Base-by-base conservation (phyloP, 768 basidiomycete genomes). In the Auriscalpium vulgare region DNA sequence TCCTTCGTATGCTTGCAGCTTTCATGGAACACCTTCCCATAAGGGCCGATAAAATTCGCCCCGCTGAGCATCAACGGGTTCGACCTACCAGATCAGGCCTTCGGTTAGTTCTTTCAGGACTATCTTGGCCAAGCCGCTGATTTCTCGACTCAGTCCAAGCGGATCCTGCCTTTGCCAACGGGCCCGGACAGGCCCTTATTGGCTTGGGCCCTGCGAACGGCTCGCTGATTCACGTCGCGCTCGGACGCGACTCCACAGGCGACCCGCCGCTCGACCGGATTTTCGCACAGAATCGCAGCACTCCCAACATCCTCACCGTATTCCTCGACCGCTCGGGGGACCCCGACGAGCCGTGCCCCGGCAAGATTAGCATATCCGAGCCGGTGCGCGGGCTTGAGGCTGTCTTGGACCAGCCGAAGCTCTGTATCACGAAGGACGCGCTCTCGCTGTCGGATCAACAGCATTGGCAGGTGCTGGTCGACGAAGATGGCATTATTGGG, bases 1-100 rank as follows among this genome's bases (percentile, higher is more conserved):
- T 11, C 34, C 14, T 29, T 29, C 23, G 8, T 11, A 11, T 16
- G 7, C 44, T 10, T n/a, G n/a, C n/a, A 36, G 29, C 48, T 37
- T 6, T 14, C 21, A 37, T 34, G 10, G 23, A 29, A 11, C 10
- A 11, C 8, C 44, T 23, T n/a, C n/a, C n/a, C n/a, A 10, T 9
- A 35, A 59, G 81, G 81, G 9, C 69, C 70, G 1, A 70, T 83
- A 37, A 75, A 74, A 59, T 71, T 69, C 6, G 77, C 78, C 2
- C 50, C 63, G 2, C 63, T 82, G 9, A 65, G 71, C 5, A 75
- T 82, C 54, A 75, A 71, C 37, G 77, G 77, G 16, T 76, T 73
- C 60, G 70, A 65, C 1, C 69, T 80, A 13, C 52, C 64, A 9
- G 62, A 80, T 62, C 77, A 81, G 67, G 73, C 78, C 58, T 76